Evolutionary conservation across 306 rosid species (phyloP).

Genomic region (Trifolium subterraneum): DNA sequence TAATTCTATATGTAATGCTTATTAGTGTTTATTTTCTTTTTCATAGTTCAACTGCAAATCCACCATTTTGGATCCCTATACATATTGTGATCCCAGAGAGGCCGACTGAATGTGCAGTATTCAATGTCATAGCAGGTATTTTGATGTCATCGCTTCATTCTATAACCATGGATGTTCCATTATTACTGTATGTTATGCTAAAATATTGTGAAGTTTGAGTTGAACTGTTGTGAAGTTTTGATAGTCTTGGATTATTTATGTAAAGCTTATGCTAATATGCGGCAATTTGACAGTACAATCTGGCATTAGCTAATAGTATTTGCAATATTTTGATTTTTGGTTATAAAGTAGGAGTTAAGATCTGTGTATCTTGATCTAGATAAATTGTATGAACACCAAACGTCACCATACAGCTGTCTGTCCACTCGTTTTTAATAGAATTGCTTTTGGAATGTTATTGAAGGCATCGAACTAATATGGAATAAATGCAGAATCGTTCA

Average conservation of each 20-base stretch:
- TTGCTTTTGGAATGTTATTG: neutral
- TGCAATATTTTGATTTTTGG: constrained; percentile 7
- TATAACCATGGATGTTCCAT: constrained; percentile 18
- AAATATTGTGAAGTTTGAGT: constrained; percentile 3
- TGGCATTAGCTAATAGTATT: constrained; percentile 9
- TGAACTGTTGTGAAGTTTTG: neutral
- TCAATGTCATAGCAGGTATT: constrained; percentile 94
- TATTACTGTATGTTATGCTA: constrained; percentile 8
- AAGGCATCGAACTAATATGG: neutral
- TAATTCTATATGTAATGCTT: constrained; percentile 34
- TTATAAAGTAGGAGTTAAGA: constrained; percentile 1
- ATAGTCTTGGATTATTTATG: neutral
- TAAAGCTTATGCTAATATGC: constrained; percentile 8
- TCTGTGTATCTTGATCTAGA: constrained; percentile 7
- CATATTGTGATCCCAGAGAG: constrained; percentile 96
- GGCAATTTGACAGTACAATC: constrained; percentile 1
- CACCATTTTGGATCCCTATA: constrained; percentile 99
- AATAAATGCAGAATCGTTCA: no score
- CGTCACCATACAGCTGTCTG: neutral
- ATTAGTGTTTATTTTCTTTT: constrained; percentile 25
- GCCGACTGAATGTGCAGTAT: constrained; percentile 93
- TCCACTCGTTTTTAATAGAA: neutral
- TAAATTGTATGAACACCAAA: constrained; percentile 17
- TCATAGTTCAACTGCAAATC: constrained; percentile 78
- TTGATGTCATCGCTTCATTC: constrained; percentile 41